Conservation (phyloP, 1,139 yeast genomes). For the Geotrichum histeridarum region DNA sequence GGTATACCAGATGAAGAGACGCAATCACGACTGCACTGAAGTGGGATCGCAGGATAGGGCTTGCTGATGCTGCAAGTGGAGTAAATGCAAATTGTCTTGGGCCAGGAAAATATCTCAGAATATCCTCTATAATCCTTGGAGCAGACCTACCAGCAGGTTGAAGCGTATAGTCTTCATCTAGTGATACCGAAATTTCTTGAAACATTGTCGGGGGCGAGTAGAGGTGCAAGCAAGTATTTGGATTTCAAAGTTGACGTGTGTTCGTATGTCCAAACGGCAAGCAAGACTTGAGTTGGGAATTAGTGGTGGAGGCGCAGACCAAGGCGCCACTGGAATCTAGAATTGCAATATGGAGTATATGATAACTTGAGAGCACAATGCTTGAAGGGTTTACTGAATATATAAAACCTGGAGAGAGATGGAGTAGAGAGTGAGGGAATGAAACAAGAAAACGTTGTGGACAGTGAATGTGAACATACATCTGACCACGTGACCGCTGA, state of each 20-base stretch:
- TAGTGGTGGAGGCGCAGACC: background rate
- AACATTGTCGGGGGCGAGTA: background rate
- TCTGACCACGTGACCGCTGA: too few relatives aligned
- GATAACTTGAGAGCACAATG: too few relatives aligned
- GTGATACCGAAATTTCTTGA: constrained; percentile 3
- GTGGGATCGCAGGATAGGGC: constrained; percentile 10
- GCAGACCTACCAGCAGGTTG: constrained; percentile 28
- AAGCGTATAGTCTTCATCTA: constrained; percentile 6
- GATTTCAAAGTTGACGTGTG: background rate
- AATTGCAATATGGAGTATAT: too few relatives aligned
- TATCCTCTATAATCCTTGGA: constrained; percentile 30
- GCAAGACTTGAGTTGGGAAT: background rate
- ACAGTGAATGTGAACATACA: too few relatives aligned
- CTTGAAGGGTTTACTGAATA: too few relatives aligned
- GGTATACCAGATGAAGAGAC: background rate
- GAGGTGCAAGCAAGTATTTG: constrained; percentile 1
- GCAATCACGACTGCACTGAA: constrained; percentile 6
- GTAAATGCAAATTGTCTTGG: constrained; percentile 22
- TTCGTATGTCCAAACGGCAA: background rate
- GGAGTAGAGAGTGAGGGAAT: too few relatives aligned
- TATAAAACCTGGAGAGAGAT: too few relatives aligned
- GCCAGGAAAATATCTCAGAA: constrained; percentile 22
- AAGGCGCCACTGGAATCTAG: too few relatives aligned
- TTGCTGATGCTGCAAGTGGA: constrained; percentile 23
- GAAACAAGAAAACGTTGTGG: too few relatives aligned